Conservation (phyloP, 768 basidiomycete genomes). For the Crassisporium funariophilum region DNA sequence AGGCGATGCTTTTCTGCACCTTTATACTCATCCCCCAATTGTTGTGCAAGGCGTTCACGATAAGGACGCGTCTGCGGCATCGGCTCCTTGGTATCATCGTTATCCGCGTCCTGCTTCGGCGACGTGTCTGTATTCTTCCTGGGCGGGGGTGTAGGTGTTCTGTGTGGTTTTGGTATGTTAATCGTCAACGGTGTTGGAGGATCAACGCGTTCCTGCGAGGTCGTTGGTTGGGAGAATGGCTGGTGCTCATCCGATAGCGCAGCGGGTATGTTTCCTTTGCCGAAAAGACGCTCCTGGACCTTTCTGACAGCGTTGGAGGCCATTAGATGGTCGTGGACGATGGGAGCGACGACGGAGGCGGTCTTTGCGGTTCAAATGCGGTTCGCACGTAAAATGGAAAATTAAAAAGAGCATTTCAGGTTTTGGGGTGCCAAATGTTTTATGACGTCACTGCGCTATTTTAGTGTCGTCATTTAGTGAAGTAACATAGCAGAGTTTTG, state of each 20-base stretch:
- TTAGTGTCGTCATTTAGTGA: no score
- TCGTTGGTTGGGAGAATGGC: no score
- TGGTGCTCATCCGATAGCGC: no score
- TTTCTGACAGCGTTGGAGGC: conserved; percentile 52
- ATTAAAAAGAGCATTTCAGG: no score
- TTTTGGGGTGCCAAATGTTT: no score
- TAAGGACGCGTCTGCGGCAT: conserved; percentile 37
- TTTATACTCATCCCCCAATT: conserved; percentile 71
- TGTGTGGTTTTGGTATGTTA: conserved; percentile 61
- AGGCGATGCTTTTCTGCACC: conserved; percentile 85
- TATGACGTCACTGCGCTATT: no score
- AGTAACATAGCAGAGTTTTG: no score
- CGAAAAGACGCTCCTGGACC: conserved; percentile 76
- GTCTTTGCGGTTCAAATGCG: no score
- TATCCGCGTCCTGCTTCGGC: conserved; percentile 29
- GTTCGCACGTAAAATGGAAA: no score
- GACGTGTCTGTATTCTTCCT: conserved; percentile 45
- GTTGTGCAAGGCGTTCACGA: conserved; percentile 65
- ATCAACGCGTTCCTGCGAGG: conserved; percentile 19
- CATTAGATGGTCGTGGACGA: conserved; percentile 36
- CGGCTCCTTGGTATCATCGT: conserved; percentile 14
- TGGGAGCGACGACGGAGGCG: no score
- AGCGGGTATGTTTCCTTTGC: conserved; percentile 36
- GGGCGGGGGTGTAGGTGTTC: conserved; percentile 45
- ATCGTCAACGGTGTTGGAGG: conserved; percentile 53